Percentiles rank a stretch among this genome's conserved stretches.
Conservation (phyloP, 768 basidiomycete genomes). For the Rhizopogon vesiculosus region DNA sequence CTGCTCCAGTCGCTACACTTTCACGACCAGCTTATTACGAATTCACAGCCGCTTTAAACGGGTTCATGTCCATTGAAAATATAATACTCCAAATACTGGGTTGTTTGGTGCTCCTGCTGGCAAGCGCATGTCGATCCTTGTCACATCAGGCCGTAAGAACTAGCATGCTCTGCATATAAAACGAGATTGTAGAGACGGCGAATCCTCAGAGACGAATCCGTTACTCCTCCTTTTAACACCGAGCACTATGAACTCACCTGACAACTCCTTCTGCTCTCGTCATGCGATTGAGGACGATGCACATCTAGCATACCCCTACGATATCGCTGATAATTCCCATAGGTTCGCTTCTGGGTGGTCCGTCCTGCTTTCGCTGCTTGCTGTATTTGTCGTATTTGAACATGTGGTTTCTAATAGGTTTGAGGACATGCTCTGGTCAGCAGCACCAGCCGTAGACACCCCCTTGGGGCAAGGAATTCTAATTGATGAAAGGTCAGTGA, state of each 20-base stretch:
- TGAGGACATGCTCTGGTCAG: not conserved
- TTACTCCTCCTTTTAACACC: no score
- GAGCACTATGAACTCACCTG: not conserved
- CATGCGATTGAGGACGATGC: not conserved
- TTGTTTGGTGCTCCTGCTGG: not conserved
- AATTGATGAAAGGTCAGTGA: no score
- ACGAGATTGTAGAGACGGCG: not conserved
- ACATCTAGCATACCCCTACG: not conserved
- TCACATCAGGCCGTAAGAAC: no score
- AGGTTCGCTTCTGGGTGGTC: not conserved
- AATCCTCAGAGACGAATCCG: not conserved
- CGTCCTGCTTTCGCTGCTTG: no score
- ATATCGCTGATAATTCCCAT: not conserved
- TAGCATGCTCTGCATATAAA: not conserved
- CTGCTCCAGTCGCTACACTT: no score
- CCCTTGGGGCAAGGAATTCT: no score
- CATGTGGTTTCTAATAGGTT: not conserved
- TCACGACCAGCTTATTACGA: no score
- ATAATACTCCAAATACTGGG: no score
- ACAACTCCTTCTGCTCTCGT: not conserved
- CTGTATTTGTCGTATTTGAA: not conserved
- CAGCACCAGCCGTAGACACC: not conserved
- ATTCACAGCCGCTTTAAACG: not conserved
- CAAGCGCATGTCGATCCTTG: not conserved
- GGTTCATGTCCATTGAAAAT: not conserved